A percentile compares a stretch with the other conserved stretches of the same genome.
phyloP scores from a whole-genome alignment of 176 grass and related monocot genomes.

The Pharus latifolius region DNA sequence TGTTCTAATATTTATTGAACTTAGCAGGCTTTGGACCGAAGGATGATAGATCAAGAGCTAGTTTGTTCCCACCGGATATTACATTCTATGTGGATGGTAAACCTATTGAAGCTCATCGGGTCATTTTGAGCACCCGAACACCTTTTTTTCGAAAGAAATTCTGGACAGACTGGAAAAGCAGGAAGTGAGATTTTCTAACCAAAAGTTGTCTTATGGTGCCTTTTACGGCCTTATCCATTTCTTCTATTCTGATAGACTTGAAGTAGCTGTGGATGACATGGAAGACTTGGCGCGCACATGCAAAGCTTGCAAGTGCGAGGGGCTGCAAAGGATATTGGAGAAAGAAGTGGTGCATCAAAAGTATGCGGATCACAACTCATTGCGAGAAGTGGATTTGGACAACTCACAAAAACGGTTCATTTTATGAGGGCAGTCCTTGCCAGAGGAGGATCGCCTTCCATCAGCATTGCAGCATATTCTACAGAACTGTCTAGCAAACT shows the following conservation, averaged over 20 bases:
- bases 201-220: constrained; percentile 81
- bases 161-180: constrained; percentile 54
- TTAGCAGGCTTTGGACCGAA: constrained; percentile 30
- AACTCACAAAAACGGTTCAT: constrained; percentile 76
- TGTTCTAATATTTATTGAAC: background rate
- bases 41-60: constrained; percentile 39
- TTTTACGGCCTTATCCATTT: constrained; percentile 92
- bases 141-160: constrained; percentile 78
- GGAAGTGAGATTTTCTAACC: constrained; percentile 80
- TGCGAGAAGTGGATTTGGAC: constrained; percentile 39
- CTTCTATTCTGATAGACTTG: constrained; percentile 92
- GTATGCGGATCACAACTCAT: constrained; percentile 57
- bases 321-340: constrained; percentile 57
- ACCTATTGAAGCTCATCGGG: constrained; percentile 73
- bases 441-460: constrained; percentile 64
- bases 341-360: constrained; percentile 61
- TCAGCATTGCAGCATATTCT: constrained; percentile 45
- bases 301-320: constrained; percentile 78
- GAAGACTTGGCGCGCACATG: constrained; percentile 60
- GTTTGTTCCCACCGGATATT: constrained; percentile 65
- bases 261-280: constrained; percentile 75
- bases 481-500: constrained; percentile 42
- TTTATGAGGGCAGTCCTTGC: constrained; percentile 59
- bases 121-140: constrained; percentile 69
- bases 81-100: constrained; percentile 79